These are phyloP conservation scores for Parasarocladium wereldwijsianum DNA, from an alignment of 2,329 filamentous ascomycete species.

Conservation along the genomic window DNA sequence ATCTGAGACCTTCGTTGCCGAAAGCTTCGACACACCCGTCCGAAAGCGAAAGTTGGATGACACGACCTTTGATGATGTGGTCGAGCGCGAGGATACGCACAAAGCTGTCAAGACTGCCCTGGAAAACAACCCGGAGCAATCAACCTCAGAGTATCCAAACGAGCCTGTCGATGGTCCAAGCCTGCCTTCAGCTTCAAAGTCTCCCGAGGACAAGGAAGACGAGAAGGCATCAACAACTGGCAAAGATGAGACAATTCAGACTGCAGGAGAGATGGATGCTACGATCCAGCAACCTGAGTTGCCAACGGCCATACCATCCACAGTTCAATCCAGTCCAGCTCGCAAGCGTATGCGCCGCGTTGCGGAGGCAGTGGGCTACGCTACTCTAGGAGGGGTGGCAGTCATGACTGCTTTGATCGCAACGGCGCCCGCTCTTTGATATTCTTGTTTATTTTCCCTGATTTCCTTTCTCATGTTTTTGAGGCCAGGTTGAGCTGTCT, in stretches of 20 bases:
- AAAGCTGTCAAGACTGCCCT: too few species aligned
- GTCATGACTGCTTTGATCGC: constrained; percentile 24
- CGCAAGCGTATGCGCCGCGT: constrained; percentile 18
- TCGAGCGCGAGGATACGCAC: too few species aligned
- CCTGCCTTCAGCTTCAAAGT: background rate
- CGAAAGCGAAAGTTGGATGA: too few species aligned
- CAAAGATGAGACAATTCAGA: background rate
- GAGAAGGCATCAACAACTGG: background rate
- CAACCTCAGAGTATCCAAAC: too few species aligned
- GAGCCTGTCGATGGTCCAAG: too few species aligned
- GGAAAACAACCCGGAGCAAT: too few species aligned
- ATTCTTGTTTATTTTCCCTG: too few species aligned
- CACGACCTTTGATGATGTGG: too few species aligned
- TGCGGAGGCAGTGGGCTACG: constrained; percentile 21
- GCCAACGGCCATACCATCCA: background rate
- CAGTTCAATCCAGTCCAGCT: constrained; percentile 7
- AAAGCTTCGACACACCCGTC: too few species aligned
- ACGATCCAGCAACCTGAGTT: background rate
- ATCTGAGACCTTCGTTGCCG: too few species aligned
- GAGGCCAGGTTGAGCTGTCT: background rate
- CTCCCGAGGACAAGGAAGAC: background rate
- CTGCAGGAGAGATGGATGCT: background rate
- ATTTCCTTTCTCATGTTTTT: background rate
- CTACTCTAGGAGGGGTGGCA: constrained; percentile 21
- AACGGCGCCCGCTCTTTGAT: constrained; percentile 17